Percentiles rank a stretch among this genome's conserved stretches.
Conservation (phyloP, 768 basidiomycete genomes). For the Chiua virens region DNA sequence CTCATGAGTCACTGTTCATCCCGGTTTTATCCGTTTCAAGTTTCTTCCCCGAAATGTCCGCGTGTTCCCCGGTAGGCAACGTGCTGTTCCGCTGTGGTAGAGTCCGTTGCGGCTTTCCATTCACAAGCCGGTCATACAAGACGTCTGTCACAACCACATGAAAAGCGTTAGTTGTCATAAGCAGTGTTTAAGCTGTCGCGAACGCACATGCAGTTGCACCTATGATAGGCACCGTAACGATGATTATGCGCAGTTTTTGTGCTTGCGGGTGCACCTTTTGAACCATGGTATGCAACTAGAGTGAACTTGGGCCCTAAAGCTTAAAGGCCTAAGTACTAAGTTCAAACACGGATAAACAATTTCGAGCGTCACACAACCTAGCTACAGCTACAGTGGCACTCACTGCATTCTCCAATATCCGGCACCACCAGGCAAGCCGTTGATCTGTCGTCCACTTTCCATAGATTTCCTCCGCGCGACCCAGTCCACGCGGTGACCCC, state of each 20-base stretch:
- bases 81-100: slow-evolving; percentile 26
- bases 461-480: no score
- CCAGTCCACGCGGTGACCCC: no score
- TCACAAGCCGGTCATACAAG: slow-evolving; percentile 61
- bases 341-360: no score
- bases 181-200: background rate
- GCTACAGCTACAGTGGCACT: no score
- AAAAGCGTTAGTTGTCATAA: slow-evolving; percentile 5
- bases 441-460: no score
- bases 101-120: slow-evolving; percentile 48
- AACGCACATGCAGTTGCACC: slow-evolving; percentile 60
- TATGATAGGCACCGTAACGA: slow-evolving; percentile 64
- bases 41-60: slow-evolving; percentile 3
- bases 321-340: no score
- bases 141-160: slow-evolving; percentile 43
- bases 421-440: no score
- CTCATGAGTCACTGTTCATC: slow-evolving; percentile 7
- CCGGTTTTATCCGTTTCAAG: slow-evolving; percentile 24
- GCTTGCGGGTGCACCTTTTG: slow-evolving; percentile 44
- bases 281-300: slow-evolving; percentile 29
- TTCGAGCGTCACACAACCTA: no score
- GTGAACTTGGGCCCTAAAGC: no score
- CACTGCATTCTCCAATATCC: no score
- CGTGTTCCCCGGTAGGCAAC: slow-evolving; percentile 8
- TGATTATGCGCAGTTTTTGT: slow-evolving; percentile 50